Evolutionary conservation across 331 rosid species (phyloP).

Genomic region (Prunus yedoensis): DNA sequence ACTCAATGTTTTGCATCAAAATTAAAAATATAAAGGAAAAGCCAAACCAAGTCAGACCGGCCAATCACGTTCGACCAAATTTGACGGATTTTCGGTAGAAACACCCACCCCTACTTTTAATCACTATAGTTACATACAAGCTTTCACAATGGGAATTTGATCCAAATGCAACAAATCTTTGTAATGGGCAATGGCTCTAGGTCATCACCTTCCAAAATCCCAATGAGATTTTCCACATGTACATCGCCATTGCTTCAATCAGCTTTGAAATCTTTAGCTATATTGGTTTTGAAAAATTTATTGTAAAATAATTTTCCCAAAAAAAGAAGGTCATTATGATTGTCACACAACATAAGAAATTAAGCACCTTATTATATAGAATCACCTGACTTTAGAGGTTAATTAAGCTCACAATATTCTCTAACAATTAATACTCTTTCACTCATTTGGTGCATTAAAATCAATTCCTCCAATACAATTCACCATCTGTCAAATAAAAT

Average conservation of each 20-base stretch:
- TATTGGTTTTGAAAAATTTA: neutral
- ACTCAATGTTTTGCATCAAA: no score
- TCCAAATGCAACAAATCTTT: no score
- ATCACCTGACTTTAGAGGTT: neutral
- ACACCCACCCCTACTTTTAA: no score
- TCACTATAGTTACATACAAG: no score
- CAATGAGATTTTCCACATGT: neutral
- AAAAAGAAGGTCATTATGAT: neutral
- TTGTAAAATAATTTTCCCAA: neutral
- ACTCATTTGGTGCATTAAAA: no score
- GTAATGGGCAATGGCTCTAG: neutral
- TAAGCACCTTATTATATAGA: neutral
- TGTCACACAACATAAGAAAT: neutral
- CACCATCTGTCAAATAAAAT: neutral
- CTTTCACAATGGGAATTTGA: no score
- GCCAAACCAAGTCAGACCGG: no score
- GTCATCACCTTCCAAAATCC: neutral
- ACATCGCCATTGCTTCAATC: neutral
- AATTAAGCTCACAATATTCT: constrained; percentile 2
- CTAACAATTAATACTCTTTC: neutral
- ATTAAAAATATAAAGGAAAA: no score
- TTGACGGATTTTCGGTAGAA: no score
- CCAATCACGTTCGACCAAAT: no score
- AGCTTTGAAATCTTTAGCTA: neutral
- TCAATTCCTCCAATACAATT: no score